Conservation (phyloP, 129 eudicot genomes). For the Rutidosis leptorrhynchoides region DNA sequence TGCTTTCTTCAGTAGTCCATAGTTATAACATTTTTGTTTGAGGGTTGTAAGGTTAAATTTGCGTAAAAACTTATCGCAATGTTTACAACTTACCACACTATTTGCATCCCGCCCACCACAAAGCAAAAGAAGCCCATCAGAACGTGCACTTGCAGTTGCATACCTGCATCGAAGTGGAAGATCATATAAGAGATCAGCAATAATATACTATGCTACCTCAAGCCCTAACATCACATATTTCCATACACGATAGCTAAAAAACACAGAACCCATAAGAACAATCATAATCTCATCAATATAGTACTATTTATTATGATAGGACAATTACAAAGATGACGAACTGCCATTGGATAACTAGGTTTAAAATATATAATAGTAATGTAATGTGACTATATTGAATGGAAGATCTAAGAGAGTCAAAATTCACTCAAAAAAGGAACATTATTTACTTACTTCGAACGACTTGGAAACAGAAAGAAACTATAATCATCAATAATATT, state of each 20-base stretch:
- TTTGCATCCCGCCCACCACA: slow-evolving; percentile 99
- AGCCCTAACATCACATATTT: not conserved
- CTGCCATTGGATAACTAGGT: not conserved
- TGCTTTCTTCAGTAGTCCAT: not conserved
- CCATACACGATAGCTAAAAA: not conserved
- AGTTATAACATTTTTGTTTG: not conserved
- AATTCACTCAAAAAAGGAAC: not conserved
- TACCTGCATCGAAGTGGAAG: slow-evolving; percentile 52
- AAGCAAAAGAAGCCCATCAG: slow-evolving; percentile 98
- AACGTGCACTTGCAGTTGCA: slow-evolving; percentile 99
- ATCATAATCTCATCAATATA: not conserved
- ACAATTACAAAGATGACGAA: not conserved
- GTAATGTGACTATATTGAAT: not conserved
- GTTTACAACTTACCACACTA: slow-evolving; percentile 94
- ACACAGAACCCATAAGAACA: slow-evolving; percentile 4
- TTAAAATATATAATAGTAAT: not conserved
- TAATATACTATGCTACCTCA: not conserved
- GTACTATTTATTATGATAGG: not conserved
- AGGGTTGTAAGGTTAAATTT: not conserved
- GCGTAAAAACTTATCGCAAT: slow-evolving; percentile 3
- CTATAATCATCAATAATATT: slow-evolving; percentile 3
- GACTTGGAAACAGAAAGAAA: slow-evolving; percentile 17
- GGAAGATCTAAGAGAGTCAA: not conserved
- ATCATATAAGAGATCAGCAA: slow-evolving; percentile 18
- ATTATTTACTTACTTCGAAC: not conserved